Evolutionary conservation across 441 rosid genomes (phyloP).

Genomic region (Syzygium malaccense): DNA sequence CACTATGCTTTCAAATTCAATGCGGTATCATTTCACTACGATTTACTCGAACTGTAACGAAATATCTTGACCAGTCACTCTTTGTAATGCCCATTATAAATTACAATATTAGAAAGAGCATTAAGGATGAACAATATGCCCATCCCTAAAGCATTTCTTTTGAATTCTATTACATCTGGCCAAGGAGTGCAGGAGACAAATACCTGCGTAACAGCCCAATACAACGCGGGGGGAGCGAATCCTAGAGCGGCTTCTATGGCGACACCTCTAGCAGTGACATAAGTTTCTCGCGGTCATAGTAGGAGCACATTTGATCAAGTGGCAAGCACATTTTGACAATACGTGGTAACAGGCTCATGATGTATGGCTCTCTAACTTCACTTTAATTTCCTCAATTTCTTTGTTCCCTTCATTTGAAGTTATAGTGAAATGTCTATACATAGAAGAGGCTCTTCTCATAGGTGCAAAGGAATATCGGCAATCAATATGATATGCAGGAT

Average conservation of each 20-base stretch:
- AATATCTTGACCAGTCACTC: background rate
- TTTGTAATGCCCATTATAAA: background rate
- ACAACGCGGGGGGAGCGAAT: background rate
- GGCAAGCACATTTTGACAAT: background rate
- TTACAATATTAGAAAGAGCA: background rate
- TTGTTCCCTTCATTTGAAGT: background rate
- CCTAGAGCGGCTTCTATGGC: background rate
- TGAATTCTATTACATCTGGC: background rate
- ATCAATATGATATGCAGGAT: too few species aligned
- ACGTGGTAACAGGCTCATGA: background rate
- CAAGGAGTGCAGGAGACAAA: background rate
- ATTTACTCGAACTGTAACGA: background rate
- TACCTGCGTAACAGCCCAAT: background rate
- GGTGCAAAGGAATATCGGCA: background rate
- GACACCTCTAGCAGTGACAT: background rate
- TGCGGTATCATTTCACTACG: background rate
- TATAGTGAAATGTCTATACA: background rate
- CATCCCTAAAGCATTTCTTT: background rate
- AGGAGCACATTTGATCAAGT: background rate
- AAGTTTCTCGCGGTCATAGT: background rate
- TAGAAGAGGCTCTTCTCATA: background rate
- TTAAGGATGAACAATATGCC: background rate
- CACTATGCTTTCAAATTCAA: background rate
- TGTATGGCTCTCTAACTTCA: background rate
- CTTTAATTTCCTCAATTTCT: background rate